Percentiles rank a stretch among this genome's conserved stretches.
Evolutionary conservation across 2,329 filamentous ascomycete species (phyloP).

Genomic region (Cadophora malorum): DNA sequence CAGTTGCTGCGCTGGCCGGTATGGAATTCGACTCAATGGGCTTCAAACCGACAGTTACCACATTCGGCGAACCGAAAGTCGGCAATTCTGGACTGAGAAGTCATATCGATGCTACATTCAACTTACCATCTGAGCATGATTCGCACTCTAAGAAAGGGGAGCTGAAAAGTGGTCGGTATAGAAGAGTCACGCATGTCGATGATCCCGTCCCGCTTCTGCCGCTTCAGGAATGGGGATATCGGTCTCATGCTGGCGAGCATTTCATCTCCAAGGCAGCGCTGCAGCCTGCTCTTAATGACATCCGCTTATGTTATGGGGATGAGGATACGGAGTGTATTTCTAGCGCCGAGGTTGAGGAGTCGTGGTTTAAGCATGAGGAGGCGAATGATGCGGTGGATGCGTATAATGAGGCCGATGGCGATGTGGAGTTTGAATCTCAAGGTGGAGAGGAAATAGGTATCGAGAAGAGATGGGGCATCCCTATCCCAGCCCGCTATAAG

Average conservation of each 20-base stretch:
- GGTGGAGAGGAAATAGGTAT: slow-evolving; percentile 28
- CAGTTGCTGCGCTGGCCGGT: slow-evolving; percentile 85
- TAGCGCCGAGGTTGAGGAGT: slow-evolving; percentile 47
- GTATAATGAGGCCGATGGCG: slow-evolving; percentile 20
- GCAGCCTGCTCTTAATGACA: slow-evolving; percentile 70
- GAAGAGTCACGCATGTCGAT: slow-evolving; percentile 82
- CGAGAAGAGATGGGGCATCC: slow-evolving; percentile 39
- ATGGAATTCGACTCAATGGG: slow-evolving; percentile 79
- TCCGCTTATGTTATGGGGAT: slow-evolving; percentile 75
- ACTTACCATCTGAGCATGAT: slow-evolving; percentile 26
- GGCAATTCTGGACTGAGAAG: slow-evolving; percentile 64
- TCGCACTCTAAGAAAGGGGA: slow-evolving; percentile 77
- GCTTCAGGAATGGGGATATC: slow-evolving; percentile 85
- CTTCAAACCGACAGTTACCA: slow-evolving; percentile 80
- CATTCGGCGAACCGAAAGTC: slow-evolving; percentile 85
- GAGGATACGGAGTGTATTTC: slow-evolving; percentile 75
- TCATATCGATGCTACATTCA: slow-evolving; percentile 37
- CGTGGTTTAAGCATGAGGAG: slow-evolving; percentile 24
- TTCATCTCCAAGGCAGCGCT: slow-evolving; percentile 78
- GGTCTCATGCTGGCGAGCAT: slow-evolving; percentile 84
- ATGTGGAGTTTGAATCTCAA: slow-evolving; percentile 51
- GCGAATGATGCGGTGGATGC: slow-evolving; percentile 17
- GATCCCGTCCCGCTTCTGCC: slow-evolving; percentile 92
- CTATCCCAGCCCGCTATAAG: slow-evolving; percentile 60
- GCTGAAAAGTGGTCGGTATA: slow-evolving; percentile 65